Evolutionary conservation across 768 basidiomycete genomes (phyloP), one percentile per base, ranked within the genome.

Genomic region (Amanita jacksonii): DNA sequence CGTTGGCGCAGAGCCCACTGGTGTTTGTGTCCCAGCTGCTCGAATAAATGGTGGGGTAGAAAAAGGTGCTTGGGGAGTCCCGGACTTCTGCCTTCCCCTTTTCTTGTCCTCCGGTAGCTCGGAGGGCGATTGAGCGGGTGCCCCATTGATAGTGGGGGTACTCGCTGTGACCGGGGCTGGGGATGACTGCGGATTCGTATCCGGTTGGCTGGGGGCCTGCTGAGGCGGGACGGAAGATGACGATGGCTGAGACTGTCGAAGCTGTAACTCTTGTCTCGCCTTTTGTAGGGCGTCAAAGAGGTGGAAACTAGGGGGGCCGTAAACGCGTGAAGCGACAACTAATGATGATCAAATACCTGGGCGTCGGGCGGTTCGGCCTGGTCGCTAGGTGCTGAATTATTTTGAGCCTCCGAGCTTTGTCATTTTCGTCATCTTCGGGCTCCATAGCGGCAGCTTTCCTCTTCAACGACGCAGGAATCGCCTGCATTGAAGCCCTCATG

Each of bases 301-400:
- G 24, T 68, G 65, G 56, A 77, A 83, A 44, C 81, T 83, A 42
- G 8, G 27, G 22, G 24, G 16, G 45, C 37, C 31, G 51, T 34
- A 36, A 43, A 20, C 18, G 18, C 10, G 47, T 33, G 33, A 34
- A 19, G 37, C 42, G 31, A 13, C 23, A 45, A 37, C n/a, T 9
- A 38, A 47, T 25, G 5, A 47, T 28, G 32, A 42, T 35, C 24
- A 57, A 57, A 41, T 62, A 81, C 79, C 60, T 77, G 38, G 79
- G 73, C 13, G 65, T 62, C 45, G 72, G 64, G 51, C 66, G 53
- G 48, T 62, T 65, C 51, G 71, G 60, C 33, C 68, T 65, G 8
- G 85, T 83, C 41, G 76, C 76, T 85, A 86, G 85, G 63, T 80
- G 85, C 43, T 83, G 74, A 66, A 85, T 73, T 43, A 91, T 76